Percentiles rank a stretch among this genome's conserved stretches.
These are phyloP conservation scores for Colletotrichum sojae DNA, from an alignment of 2,329 filamentous ascomycete species.

Conservation along the genomic window DNA sequence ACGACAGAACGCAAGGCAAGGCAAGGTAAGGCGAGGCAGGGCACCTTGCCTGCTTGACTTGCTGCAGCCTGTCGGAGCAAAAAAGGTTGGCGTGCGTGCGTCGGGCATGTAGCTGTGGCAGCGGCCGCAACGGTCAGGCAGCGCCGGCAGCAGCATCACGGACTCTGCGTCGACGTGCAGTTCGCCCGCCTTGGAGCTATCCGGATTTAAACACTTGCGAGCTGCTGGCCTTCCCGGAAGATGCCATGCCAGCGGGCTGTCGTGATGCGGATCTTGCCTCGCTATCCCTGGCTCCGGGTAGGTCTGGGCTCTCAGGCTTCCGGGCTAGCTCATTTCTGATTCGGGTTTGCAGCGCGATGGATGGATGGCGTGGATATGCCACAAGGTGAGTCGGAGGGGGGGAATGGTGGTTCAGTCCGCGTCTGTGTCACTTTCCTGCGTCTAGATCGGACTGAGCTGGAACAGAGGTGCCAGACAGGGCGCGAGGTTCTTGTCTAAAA, in stretches of 20 bases:
- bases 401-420: slow-evolving; percentile 6
- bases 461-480: slow-evolving; percentile 3
- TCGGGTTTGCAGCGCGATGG: slow-evolving; percentile 6
- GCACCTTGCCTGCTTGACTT: background rate
- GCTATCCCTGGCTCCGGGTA: background rate
- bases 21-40: slow-evolving; percentile 14
- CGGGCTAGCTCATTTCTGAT: slow-evolving; percentile 11
- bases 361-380: slow-evolving; percentile 5
- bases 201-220: background rate
- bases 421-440: slow-evolving; percentile 16
- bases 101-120: slow-evolving; percentile 19
- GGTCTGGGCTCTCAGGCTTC: slow-evolving; percentile 9
- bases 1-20: background rate
- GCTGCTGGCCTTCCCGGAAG: background rate
- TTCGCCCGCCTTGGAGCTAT: too few relatives aligned
- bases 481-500: slow-evolving; percentile 8
- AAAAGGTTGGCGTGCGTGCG: background rate
- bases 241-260: background rate
- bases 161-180: slow-evolving; percentile 4
- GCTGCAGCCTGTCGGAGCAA: background rate
- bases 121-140: slow-evolving; percentile 23
- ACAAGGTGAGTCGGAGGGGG: slow-evolving; percentile 4
- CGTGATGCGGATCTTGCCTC: too few relatives aligned
- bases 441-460: slow-evolving; percentile 17
- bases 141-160: slow-evolving; percentile 13